Conservation (phyloP, 305 asterid genomes). For the Fraxinus angustifolia region DNA sequence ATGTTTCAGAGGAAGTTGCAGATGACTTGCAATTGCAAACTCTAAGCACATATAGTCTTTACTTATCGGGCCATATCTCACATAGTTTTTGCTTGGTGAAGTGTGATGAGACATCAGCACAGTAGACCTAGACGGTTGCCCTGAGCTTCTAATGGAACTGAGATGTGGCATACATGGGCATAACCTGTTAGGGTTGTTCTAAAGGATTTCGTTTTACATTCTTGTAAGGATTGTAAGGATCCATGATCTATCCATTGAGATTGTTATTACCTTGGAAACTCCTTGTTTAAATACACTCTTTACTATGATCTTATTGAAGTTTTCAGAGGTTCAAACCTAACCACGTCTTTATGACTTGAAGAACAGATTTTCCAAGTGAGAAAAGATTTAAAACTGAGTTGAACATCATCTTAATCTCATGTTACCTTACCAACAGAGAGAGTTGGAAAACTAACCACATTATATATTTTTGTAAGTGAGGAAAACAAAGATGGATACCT, state of each 20-base stretch:
- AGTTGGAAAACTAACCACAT: neutral
- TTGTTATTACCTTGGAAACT: neutral
- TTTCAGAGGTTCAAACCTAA: neutral
- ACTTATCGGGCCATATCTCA: neutral
- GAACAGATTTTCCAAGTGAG: neutral
- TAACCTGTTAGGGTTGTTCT: neutral
- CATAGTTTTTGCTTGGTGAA: neutral
- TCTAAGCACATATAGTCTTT: neutral
- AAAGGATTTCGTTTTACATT: neutral
- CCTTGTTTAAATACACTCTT: neutral
- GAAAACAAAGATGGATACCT: conserved; percentile 50
- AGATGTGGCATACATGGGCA: neutral
- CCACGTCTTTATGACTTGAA: neutral
- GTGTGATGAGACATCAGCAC: neutral
- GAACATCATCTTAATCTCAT: neutral
- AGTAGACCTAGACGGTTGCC: neutral
- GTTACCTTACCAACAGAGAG: neutral
- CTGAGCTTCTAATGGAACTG: neutral
- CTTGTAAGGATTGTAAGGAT: neutral
- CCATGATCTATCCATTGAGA: neutral
- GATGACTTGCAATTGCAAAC: neutral
- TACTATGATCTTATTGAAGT: neutral
- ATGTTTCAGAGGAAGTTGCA: neutral
- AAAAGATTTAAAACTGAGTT: neutral
- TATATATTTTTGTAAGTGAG: conserved; percentile 9